Percentiles rank a stretch among this genome's conserved stretches.
phyloP scores from a whole-genome alignment of 108 stramenopile species.

The Cyclotella choctawhatcheeana region DNA sequence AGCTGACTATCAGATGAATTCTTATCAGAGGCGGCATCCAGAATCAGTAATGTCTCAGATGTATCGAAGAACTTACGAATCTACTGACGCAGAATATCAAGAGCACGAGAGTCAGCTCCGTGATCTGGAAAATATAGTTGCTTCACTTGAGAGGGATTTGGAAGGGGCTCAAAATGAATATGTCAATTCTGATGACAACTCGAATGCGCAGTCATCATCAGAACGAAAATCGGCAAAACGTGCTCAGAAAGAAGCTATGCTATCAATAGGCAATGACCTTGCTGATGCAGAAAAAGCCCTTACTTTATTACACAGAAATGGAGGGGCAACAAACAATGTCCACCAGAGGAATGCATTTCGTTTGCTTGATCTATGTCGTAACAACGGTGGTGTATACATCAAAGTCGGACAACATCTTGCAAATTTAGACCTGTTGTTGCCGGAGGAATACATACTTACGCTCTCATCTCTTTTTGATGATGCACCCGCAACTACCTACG shows the following conservation, averaged over 20 bases:
- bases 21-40: conserved; percentile 17
- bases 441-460: conserved; percentile 80
- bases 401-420: conserved; percentile 91
- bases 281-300: conserved; percentile 60
- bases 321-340: conserved; percentile 28
- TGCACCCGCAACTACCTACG: conserved; percentile 62
- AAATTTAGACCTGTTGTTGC: conserved; percentile 91
- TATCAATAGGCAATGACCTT: conserved; percentile 59
- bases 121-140: conserved; percentile 53
- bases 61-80: background rate
- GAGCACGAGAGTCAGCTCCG: conserved; percentile 27
- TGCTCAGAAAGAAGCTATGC: conserved; percentile 62
- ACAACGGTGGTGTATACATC: conserved; percentile 85
- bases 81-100: conserved; percentile 3
- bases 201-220: conserved; percentile 3
- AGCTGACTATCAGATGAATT: conserved; percentile 64
- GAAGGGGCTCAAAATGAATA: conserved; percentile 70
- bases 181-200: conserved; percentile 22
- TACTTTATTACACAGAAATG: conserved; percentile 5
- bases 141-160: conserved; percentile 46
- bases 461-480: conserved; percentile 84
- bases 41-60: conserved; percentile 12
- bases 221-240: conserved; percentile 28
- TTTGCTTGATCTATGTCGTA: conserved; percentile 78
- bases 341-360: conserved; percentile 72